A percentile compares a stretch with the other conserved stretches of the same genome.
These are phyloP conservation scores for Acacia pycnantha DNA, from an alignment of 331 rosid genomes.

Conservation along the genomic window DNA sequence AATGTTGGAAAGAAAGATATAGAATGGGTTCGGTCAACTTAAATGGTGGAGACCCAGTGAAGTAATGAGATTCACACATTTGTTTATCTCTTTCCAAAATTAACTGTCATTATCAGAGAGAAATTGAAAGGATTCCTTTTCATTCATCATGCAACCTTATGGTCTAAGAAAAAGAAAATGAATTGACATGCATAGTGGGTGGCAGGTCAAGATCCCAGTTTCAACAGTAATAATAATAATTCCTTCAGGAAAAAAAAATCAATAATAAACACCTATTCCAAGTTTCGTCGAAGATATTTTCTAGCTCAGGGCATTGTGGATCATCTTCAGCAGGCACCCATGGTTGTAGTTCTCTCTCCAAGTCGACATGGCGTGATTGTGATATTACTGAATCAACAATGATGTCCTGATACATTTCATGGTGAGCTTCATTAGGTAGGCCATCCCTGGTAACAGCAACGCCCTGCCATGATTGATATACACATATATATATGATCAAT, in stretches of 20 bases:
- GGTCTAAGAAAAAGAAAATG: constrained; percentile 12
- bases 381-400: constrained; percentile 87
- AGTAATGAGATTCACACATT: neutral
- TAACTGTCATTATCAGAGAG: neutral
- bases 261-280: constrained; percentile 77
- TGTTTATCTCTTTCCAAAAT: neutral
- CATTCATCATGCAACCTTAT: constrained; percentile 12
- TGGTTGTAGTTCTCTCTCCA: constrained; percentile 80
- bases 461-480: constrained; percentile 55
- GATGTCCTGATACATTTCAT: constrained; percentile 63
- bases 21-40: neutral
- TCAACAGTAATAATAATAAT: constrained; percentile 17
- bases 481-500: constrained; percentile 4
- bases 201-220: neutral
- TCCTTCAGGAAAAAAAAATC: neutral
- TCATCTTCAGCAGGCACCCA: constrained; percentile 93
- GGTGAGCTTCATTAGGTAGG: constrained; percentile 49
- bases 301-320: constrained; percentile 84
- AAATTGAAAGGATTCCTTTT: neutral
- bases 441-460: constrained; percentile 64
- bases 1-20: neutral
- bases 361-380: constrained; percentile 64
- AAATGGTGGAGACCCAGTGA: neutral
- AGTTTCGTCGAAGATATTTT: constrained; percentile 67
- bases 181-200: neutral